phyloP scores from a whole-genome alignment of 2,329 filamentous ascomycete genomes.

The Fusarium siculi region DNA sequence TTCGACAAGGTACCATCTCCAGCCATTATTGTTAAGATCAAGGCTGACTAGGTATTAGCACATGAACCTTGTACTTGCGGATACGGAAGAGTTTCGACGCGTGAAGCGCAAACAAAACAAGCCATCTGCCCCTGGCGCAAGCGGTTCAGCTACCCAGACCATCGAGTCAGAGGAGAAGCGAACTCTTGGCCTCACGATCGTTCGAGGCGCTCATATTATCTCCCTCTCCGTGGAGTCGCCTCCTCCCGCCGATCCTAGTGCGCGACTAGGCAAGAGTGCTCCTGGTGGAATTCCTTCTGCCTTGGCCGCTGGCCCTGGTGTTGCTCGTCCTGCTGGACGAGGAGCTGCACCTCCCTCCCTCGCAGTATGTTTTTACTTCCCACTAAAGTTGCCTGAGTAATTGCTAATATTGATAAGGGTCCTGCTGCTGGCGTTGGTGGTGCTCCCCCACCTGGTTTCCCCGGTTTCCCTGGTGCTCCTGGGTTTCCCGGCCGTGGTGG shows the following conservation, averaged over 20 bases:
- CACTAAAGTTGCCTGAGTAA: neutral
- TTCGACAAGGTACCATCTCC: conserved; percentile 84
- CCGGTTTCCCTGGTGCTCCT: conserved; percentile 63
- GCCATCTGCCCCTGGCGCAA: conserved; percentile 70
- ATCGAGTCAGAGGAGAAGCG: conserved; percentile 96
- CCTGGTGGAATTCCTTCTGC: conserved; percentile 75
- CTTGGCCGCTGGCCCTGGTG: conserved; percentile 85
- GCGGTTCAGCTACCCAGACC: conserved; percentile 70
- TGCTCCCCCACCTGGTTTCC: conserved; percentile 70
- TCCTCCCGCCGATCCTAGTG: conserved; percentile 91
- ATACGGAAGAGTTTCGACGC: conserved; percentile 96
- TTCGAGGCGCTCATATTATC: conserved; percentile 94
- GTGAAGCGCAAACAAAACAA: conserved; percentile 87
- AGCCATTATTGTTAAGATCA: neutral
- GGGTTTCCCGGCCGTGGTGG: conserved; percentile 61
- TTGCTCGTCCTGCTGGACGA: conserved; percentile 89
- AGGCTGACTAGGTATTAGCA: conserved; percentile 66
- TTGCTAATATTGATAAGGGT: conserved; percentile 59
- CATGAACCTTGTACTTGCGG: conserved; percentile 98
- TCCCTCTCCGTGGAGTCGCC: conserved; percentile 96
- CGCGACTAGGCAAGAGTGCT: conserved; percentile 82
- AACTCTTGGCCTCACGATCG: conserved; percentile 92
- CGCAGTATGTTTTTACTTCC: conserved; percentile 64
- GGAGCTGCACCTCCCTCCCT: conserved; percentile 79
- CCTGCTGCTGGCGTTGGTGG: conserved; percentile 88